Conservation (phyloP, 495 filamentous ascomycete genomes). For the Talaromyces wortmannii region DNA sequence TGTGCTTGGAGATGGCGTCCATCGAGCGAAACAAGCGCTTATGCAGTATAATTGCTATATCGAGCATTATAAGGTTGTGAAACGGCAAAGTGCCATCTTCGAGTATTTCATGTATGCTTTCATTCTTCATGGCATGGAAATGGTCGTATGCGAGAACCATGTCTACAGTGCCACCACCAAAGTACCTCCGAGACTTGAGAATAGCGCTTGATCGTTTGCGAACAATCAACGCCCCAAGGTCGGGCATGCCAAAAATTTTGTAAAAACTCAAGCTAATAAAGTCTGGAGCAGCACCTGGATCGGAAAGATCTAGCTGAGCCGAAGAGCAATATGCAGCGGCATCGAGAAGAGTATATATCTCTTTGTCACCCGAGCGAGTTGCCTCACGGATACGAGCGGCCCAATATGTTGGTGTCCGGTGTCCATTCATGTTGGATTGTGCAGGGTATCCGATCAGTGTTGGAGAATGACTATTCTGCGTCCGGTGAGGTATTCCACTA, state of each 20-base stretch:
- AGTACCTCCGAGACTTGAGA: slow-evolving; percentile 58
- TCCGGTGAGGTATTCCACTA: not conserved
- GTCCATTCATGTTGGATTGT: slow-evolving; percentile 74
- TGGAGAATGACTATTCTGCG: slow-evolving; percentile 15
- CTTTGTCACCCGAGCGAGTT: slow-evolving; percentile 22
- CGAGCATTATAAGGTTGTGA: slow-evolving; percentile 67
- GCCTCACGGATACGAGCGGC: slow-evolving; percentile 41
- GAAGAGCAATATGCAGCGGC: slow-evolving; percentile 69
- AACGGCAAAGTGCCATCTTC: slow-evolving; percentile 80
- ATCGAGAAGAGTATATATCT: slow-evolving; percentile 62
- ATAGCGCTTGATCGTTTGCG: slow-evolving; percentile 55
- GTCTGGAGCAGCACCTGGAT: slow-evolving; percentile 57
- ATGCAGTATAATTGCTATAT: slow-evolving; percentile 62
- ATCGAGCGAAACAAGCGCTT: slow-evolving; percentile 54
- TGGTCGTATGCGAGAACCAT: slow-evolving; percentile 53
- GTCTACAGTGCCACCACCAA: slow-evolving; percentile 73
- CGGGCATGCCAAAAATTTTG: slow-evolving; percentile 78
- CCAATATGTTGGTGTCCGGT: slow-evolving; percentile 60
- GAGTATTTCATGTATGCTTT: slow-evolving; percentile 54
- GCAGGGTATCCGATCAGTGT: slow-evolving; percentile 71
- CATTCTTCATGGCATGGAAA: slow-evolving; percentile 60
- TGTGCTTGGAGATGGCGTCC: slow-evolving; percentile 55
- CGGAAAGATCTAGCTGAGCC: slow-evolving; percentile 52
- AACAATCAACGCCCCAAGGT: slow-evolving; percentile 66
- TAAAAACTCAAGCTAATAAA: slow-evolving; percentile 69